phyloP scores from a whole-genome alignment of 768 basidiomycete species.

The Suillus alpinus region DNA sequence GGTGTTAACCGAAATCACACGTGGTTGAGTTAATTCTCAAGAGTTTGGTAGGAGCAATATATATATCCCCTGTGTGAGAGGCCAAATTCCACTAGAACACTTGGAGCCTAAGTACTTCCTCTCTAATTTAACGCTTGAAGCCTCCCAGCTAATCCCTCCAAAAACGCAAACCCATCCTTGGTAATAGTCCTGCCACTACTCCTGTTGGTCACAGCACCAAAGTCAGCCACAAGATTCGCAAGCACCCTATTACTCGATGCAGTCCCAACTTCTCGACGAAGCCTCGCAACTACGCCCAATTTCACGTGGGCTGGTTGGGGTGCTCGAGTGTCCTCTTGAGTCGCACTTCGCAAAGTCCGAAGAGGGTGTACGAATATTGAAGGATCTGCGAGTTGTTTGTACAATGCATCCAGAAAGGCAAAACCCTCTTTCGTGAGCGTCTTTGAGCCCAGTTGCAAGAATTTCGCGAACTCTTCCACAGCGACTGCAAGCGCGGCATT shows the following conservation, averaged over 20 bases:
- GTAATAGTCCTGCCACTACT: constrained; percentile 70
- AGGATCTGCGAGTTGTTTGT: constrained; percentile 70
- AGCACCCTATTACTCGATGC: constrained; percentile 56
- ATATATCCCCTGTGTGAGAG: not conserved
- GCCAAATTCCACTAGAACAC: not conserved
- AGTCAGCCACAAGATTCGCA: constrained; percentile 65
- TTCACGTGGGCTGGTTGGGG: constrained; percentile 52
- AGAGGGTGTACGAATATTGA: constrained; percentile 54
- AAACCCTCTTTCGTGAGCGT: constrained; percentile 71
- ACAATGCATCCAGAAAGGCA: constrained; percentile 63
- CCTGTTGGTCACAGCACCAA: constrained; percentile 65
- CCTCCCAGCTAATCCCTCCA: constrained; percentile 57
- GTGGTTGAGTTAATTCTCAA: constrained; percentile 13
- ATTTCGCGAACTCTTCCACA: constrained; percentile 59
- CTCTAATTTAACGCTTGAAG: constrained; percentile 33
- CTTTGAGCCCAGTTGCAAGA: constrained; percentile 58
- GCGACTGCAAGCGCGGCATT: constrained; percentile 52
- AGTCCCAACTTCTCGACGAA: constrained; percentile 50
- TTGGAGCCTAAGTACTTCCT: not conserved
- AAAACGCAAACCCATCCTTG: constrained; percentile 72
- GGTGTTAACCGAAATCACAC: constrained; percentile 26
- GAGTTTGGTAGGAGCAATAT: not conserved
- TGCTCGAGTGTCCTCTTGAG: constrained; percentile 36
- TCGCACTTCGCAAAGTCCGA: constrained; percentile 42
- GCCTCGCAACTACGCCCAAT: constrained; percentile 54